These are phyloP conservation scores for Linnemannia hyalina DNA, from an alignment of 192 early-diverging fungal species.

Conservation along the genomic window DNA sequence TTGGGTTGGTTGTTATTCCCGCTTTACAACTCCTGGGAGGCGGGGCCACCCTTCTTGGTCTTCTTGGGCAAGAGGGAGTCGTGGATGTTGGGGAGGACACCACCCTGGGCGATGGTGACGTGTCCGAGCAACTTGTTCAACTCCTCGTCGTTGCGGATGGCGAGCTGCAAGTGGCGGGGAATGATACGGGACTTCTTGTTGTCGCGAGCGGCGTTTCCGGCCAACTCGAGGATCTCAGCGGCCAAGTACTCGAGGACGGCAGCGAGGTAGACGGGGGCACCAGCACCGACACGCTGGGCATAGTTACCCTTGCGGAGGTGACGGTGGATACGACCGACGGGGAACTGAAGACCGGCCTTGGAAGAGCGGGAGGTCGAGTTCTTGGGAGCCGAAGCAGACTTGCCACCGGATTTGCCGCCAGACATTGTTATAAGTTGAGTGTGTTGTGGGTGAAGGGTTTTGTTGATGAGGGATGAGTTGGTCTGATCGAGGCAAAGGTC, in stretches of 20 bases:
- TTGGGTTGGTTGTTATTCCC: neutral
- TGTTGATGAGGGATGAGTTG: conserved; percentile 3
- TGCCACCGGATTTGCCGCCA: conserved; percentile 82
- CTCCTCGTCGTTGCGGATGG: conserved; percentile 94
- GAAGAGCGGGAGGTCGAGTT: conserved; percentile 78
- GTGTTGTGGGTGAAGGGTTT: conserved; percentile 16
- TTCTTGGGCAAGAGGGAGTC: conserved; percentile 87
- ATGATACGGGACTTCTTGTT: conserved; percentile 97
- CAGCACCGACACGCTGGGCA: conserved; percentile 92
- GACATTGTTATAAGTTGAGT: conserved; percentile 62
- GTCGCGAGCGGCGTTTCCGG: conserved; percentile 95
- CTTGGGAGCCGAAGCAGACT: conserved; percentile 75
- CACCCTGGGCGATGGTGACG: conserved; percentile 91
- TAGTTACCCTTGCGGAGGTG: conserved; percentile 95
- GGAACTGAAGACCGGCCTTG: conserved; percentile 96
- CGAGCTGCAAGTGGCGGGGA: conserved; percentile 94
- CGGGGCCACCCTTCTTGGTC: conserved; percentile 73
- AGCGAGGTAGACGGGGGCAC: conserved; percentile 95
- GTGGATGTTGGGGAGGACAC: conserved; percentile 96
- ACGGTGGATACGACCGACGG: conserved; percentile 97
- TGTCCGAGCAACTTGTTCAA: conserved; percentile 75
- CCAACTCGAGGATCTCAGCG: conserved; percentile 97
- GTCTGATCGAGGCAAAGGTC: neutral
- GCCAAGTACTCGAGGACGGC: conserved; percentile 96
- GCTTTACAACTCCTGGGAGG: conserved; percentile 74